phyloP scores from a whole-genome alignment of 2,329 filamentous ascomycete genomes.

The Cylindrodendrum hubeiense region DNA sequence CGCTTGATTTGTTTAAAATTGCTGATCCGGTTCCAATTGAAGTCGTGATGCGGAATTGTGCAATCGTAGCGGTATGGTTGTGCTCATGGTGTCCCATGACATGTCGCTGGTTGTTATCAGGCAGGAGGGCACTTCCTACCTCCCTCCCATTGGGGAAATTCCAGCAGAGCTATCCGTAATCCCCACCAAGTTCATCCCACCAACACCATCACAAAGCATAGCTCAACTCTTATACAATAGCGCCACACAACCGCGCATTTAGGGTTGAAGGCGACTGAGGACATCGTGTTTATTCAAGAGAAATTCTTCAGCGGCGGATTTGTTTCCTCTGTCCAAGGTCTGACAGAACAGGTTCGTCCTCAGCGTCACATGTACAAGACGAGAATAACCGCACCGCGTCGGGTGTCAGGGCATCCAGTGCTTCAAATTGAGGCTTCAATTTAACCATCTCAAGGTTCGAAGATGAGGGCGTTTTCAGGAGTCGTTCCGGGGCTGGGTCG shows the following conservation, averaged over 20 bases:
- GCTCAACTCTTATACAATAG: background rate
- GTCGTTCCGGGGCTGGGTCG: conserved; percentile 5
- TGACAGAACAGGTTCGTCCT: background rate
- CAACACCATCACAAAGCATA: background rate
- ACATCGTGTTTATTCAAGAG: too few relatives aligned
- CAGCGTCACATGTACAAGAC: background rate
- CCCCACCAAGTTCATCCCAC: background rate
- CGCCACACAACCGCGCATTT: too few relatives aligned
- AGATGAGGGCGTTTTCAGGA: conserved; percentile 18
- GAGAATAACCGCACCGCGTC: background rate
- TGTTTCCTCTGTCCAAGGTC: background rate
- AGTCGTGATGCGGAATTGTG: background rate
- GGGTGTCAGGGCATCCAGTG: background rate
- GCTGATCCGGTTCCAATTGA: background rate
- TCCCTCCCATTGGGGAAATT: background rate
- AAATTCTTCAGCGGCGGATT: too few relatives aligned
- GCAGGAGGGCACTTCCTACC: too few relatives aligned
- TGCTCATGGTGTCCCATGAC: background rate
- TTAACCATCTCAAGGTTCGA: background rate
- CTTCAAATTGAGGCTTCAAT: background rate
- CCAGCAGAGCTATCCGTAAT: background rate
- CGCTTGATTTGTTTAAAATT: background rate
- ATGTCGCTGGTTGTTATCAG: too few relatives aligned
- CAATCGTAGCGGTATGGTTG: background rate
- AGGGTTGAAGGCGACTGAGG: too few relatives aligned